phyloP scores from a whole-genome alignment of 352 stramenopile genomes.

The Phytophthora sojae region DNA sequence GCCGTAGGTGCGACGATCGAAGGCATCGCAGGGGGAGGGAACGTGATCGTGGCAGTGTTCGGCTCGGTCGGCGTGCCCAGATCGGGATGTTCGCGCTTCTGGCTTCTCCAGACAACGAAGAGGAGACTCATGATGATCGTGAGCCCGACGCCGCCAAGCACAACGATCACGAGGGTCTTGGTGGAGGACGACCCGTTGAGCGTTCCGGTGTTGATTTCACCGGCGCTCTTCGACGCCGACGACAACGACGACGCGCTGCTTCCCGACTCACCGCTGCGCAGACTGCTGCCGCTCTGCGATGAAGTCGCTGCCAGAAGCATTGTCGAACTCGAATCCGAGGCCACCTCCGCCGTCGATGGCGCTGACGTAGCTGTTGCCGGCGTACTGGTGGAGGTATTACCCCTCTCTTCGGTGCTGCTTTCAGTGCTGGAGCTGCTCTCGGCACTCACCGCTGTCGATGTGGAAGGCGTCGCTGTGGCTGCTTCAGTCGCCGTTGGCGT shows the following conservation, averaged over 20 bases:
- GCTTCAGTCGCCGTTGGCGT: slow-evolving; percentile 7
- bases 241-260: slow-evolving; percentile 19
- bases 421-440: too few species aligned
- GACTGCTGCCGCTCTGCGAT: slow-evolving; percentile 10
- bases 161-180: slow-evolving; percentile 29
- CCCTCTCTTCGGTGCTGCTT: neutral
- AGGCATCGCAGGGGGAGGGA: slow-evolving; percentile 15
- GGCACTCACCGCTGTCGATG: slow-evolving; percentile 3
- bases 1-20: slow-evolving; percentile 11
- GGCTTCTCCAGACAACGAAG: slow-evolving; percentile 35
- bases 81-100: slow-evolving; percentile 11
- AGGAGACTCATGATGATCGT: slow-evolving; percentile 38
- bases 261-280: slow-evolving; percentile 8
- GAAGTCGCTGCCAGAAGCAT: slow-evolving; percentile 5
- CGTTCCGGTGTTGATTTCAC: slow-evolving; percentile 9
- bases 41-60: slow-evolving; percentile 16
- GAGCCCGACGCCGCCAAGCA: slow-evolving; percentile 30
- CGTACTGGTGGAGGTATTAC: neutral
- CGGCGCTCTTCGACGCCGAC: slow-evolving; percentile 23
- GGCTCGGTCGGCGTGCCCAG: slow-evolving; percentile 17
- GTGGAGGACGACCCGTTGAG: slow-evolving; percentile 21
- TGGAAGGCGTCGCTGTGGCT: slow-evolving; percentile 1
- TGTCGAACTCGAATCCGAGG: slow-evolving; percentile 13
- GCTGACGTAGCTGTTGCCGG: slow-evolving; percentile 1
- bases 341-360: slow-evolving; percentile 1